Conservation (phyloP, 305 asterid species). For the Lippia alba region DNA sequence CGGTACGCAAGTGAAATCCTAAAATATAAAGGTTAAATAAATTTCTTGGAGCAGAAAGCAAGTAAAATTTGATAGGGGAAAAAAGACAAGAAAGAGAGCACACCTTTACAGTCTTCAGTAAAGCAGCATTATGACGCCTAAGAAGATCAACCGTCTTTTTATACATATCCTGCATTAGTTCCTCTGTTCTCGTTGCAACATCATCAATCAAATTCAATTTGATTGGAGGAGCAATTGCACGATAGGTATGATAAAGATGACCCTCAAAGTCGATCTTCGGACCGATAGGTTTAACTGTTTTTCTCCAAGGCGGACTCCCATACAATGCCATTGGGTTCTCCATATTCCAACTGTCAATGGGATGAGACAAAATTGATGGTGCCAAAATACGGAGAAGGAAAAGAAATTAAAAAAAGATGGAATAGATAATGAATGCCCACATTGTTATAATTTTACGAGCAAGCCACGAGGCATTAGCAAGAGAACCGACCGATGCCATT, state of each 20-base stretch:
- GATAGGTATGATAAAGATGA: slow-evolving; percentile 81
- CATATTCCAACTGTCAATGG: slow-evolving; percentile 78
- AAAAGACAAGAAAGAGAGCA: background rate
- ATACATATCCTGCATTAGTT: slow-evolving; percentile 72
- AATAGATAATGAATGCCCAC: slow-evolving; percentile 48
- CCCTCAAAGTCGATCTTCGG: slow-evolving; percentile 96
- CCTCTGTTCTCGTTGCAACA: slow-evolving; percentile 77
- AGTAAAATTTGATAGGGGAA: no score
- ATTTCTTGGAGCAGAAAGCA: no score
- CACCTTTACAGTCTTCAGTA: slow-evolving; percentile 90
- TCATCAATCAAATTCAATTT: slow-evolving; percentile 88
- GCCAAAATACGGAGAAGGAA: slow-evolving; percentile 8
- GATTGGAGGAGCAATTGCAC: slow-evolving; percentile 73
- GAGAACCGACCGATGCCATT: slow-evolving; percentile 83
- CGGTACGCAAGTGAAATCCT: no score
- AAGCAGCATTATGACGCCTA: slow-evolving; percentile 79
- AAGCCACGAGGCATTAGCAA: slow-evolving; percentile 99
- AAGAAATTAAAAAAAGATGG: slow-evolving; percentile 3
- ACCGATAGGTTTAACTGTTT: slow-evolving; percentile 70
- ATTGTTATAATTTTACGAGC: slow-evolving; percentile 93
- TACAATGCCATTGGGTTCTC: slow-evolving; percentile 88
- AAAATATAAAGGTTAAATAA: no score
- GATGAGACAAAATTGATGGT: slow-evolving; percentile 3
- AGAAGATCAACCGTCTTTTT: slow-evolving; percentile 70
- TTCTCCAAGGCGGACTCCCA: slow-evolving; percentile 99